Conservation (phyloP, 805 yeast species). For the Ogataea zsoltii region DNA sequence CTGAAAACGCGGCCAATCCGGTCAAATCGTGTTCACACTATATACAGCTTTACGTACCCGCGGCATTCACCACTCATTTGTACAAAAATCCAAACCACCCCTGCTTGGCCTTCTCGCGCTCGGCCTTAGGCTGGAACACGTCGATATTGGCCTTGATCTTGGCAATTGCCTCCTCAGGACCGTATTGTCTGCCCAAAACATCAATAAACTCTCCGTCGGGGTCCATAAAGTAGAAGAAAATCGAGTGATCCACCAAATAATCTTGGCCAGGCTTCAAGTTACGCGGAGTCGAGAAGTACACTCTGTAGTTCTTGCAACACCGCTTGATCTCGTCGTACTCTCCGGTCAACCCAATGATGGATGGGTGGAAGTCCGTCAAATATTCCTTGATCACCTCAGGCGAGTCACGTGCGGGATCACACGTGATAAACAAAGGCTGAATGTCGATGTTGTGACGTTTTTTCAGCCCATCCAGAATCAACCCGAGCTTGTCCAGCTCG, state of each 20-base stretch:
- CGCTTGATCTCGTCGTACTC: conserved; percentile 80
- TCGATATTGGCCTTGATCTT: conserved; percentile 75
- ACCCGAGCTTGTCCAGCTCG: conserved; percentile 89
- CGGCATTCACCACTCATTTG: conserved; percentile 33
- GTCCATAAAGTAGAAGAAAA: conserved; percentile 96
- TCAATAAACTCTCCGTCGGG: conserved; percentile 97
- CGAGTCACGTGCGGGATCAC: conserved; percentile 94
- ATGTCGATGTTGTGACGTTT: conserved; percentile 52
- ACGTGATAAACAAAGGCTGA: conserved; percentile 90
- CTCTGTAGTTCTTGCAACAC: conserved; percentile 87
- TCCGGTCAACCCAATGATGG: conserved; percentile 89
- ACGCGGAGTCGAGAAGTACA: conserved; percentile 96
- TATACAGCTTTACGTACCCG: neutral
- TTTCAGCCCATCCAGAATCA: conserved; percentile 63
- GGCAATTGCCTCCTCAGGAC: conserved; percentile 72
- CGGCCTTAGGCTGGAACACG: conserved; percentile 71
- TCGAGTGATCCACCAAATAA: conserved; percentile 94
- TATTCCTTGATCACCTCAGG: conserved; percentile 85
- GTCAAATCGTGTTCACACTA: neutral
- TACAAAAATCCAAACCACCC: conserved; percentile 62
- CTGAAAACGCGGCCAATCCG: neutral
- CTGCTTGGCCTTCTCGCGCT: conserved; percentile 63
- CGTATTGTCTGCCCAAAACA: conserved; percentile 89
- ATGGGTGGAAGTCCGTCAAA: conserved; percentile 85
- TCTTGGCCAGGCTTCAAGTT: conserved; percentile 94